A percentile compares a stretch with the other conserved stretches of the same genome.
These are phyloP conservation scores for Aurifilum marmelostoma DNA, from an alignment of 2,329 filamentous ascomycete species.

Conservation along the genomic window DNA sequence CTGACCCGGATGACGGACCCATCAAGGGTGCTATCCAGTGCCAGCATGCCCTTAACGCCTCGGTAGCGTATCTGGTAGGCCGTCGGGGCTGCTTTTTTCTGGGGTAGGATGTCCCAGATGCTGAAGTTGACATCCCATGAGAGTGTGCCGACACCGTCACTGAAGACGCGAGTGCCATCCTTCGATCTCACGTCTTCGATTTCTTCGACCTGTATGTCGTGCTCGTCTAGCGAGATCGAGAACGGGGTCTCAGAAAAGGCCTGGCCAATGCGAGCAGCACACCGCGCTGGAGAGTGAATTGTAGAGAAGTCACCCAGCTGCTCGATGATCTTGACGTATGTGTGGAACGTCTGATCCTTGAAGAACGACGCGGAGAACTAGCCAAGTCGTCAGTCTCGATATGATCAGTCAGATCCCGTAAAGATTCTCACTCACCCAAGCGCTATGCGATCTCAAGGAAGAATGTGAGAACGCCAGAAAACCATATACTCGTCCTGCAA, in stretches of 20 bases:
- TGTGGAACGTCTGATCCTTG: constrained; percentile 40
- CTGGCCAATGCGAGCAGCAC: constrained; percentile 63
- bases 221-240: constrained; percentile 54
- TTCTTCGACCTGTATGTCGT: constrained; percentile 37
- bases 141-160: constrained; percentile 78
- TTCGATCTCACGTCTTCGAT: constrained; percentile 57
- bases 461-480: constrained; percentile 84
- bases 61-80: constrained; percentile 75
- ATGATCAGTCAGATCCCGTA: no score
- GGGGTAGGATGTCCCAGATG: constrained; percentile 61
- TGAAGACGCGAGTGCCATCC: constrained; percentile 64
- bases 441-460: constrained; percentile 71
- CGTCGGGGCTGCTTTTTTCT: constrained; percentile 56
- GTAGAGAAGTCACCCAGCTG: constrained; percentile 53
- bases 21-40: constrained; percentile 63
- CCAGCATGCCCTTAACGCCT: constrained; percentile 79
- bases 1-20: constrained; percentile 66
- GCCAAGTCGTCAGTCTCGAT: background rate
- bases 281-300: constrained; percentile 58
- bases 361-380: constrained; percentile 56
- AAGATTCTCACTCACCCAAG: constrained; percentile 49
- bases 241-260: constrained; percentile 77
- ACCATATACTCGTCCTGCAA: constrained; percentile 64
- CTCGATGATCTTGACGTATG: constrained; percentile 48
- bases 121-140: constrained; percentile 61